Evolutionary conservation across 2,329 filamentous ascomycete genomes (phyloP).

Genomic region (Colletotrichum sp.): DNA sequence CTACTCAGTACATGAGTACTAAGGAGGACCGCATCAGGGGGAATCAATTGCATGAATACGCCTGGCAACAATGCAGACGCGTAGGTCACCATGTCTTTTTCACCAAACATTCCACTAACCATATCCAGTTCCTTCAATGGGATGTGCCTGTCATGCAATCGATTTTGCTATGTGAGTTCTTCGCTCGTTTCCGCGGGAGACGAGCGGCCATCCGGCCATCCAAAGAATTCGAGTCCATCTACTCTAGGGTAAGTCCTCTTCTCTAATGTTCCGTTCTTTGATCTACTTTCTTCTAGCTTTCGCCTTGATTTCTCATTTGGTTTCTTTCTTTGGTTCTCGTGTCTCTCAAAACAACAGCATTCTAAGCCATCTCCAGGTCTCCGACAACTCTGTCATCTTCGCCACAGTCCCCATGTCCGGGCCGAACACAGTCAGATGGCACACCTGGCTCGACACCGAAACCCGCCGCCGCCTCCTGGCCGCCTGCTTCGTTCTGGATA

Average conservation of each 20-base stretch:
- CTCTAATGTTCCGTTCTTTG: slow-evolving; percentile 26
- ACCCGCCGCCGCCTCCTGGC: slow-evolving; percentile 58
- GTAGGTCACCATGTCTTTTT: slow-evolving; percentile 41
- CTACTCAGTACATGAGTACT: slow-evolving; percentile 53
- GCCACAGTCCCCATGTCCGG: slow-evolving; percentile 23
- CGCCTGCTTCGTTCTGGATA: slow-evolving; percentile 61
- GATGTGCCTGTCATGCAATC: slow-evolving; percentile 56
- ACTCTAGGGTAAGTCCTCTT: slow-evolving; percentile 54
- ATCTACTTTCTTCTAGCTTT: slow-evolving; percentile 28
- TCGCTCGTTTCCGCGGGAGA: slow-evolving; percentile 58
- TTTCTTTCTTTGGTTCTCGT: slow-evolving; percentile 26
- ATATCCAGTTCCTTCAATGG: slow-evolving; percentile 50
- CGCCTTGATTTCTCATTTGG: slow-evolving; percentile 24
- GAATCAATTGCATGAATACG: slow-evolving; percentile 55
- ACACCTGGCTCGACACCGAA: slow-evolving; percentile 57
- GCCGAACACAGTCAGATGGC: slow-evolving; percentile 47
- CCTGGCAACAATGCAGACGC: slow-evolving; percentile 52
- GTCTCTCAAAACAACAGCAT: slow-evolving; percentile 10
- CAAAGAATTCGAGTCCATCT: slow-evolving; percentile 53
- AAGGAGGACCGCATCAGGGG: slow-evolving; percentile 56
- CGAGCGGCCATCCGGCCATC: slow-evolving; percentile 53
- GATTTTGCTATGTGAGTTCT: slow-evolving; percentile 60
- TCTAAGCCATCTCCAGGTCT: slow-evolving; percentile 43
- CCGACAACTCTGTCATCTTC: slow-evolving; percentile 34
- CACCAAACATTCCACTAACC: background rate